phyloP scores from a whole-genome alignment of 306 rosid species.

The Lathyrus oleraceus region DNA sequence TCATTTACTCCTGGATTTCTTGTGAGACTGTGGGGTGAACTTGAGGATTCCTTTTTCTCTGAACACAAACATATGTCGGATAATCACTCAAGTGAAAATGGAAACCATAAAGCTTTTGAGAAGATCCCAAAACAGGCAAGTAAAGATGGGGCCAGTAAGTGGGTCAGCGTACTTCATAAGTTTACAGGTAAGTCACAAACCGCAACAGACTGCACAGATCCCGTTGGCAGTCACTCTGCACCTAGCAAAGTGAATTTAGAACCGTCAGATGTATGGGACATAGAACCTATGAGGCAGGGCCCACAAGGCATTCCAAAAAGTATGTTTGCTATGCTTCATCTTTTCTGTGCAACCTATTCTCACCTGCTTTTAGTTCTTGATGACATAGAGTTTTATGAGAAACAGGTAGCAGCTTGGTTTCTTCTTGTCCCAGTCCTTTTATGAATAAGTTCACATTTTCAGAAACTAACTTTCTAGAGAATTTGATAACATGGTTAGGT shows the following conservation, averaged over 20 bases:
- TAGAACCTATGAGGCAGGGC: slow-evolving; percentile 71
- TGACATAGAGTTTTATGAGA: slow-evolving; percentile 97
- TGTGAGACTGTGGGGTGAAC: slow-evolving; percentile 64
- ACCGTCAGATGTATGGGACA: slow-evolving; percentile 73
- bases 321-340: slow-evolving; percentile 73
- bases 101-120: slow-evolving; percentile 47
- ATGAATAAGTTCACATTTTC: slow-evolving; percentile 18
- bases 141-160: slow-evolving; percentile 70
- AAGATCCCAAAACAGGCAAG: slow-evolving; percentile 53
- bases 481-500: slow-evolving; percentile 57
- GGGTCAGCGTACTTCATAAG: slow-evolving; percentile 73
- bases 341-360: slow-evolving; percentile 89
- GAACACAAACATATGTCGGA: slow-evolving; percentile 47
- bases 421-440: slow-evolving; percentile 15
- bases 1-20: slow-evolving; percentile 94
- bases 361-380: slow-evolving; percentile 93
- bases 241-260: slow-evolving; percentile 51
- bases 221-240: slow-evolving; percentile 46
- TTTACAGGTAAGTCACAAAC: slow-evolving; percentile 76
- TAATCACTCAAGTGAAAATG: slow-evolving; percentile 39
- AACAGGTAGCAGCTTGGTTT: slow-evolving; percentile 58
- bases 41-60: slow-evolving; percentile 66
- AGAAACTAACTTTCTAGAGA: slow-evolving; percentile 34
- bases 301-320: slow-evolving; percentile 80
- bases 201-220: slow-evolving; percentile 38